Base-by-base conservation (phyloP, 495 filamentous ascomycete species). In the Annulohypoxylon stygium region DNA sequence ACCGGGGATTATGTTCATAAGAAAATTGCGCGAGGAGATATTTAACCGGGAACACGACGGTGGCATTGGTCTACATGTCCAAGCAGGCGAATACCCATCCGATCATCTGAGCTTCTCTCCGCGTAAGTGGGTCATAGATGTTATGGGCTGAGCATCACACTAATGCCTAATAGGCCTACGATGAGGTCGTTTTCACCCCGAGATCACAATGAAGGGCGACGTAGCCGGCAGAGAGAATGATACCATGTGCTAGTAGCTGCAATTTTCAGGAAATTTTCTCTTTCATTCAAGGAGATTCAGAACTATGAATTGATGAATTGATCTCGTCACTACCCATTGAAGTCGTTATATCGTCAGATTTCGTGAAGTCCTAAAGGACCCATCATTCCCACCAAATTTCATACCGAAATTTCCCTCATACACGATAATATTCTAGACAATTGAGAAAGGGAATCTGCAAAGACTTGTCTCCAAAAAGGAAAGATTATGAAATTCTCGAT, bases 151-250 rank as follows among this genome's bases (percentile, higher is more conserved):
- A n/a, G 20, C 30, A 9, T 12, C 30, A n/a, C 61, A 50, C 69
- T 71, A 71, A 71, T 71, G 53, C 57, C 37, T 47, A 37, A 10
- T 71, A 71, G 62, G 47, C 48, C 11, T 48, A 12, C 57, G 3
- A 18, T 16, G 11, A 57, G 14, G 26, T 50, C 34, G 2, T 25
- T 59, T 47, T 23, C 23, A 26, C 18, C 9, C 16, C 36, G 41
- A 45, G 0, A 34, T 41, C 26, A 14, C 18, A 34, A 25, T 6
- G 33, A 18, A 18, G 6, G 36, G 26, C 23, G 11, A 23, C 11
- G 14, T 54, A 61, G 9, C 4, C 54, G 47, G 26, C 1, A 51
- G 10, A 25, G 30, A 71, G 57, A 66, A 61, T 61, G 55, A 66
- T 71, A 55, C 62, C 55, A 55, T 48, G 16, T 48, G 18, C 18